Conservation (phyloP, 2,329 filamentous ascomycete species). For the Talaromyces albobiverticillius region DNA sequence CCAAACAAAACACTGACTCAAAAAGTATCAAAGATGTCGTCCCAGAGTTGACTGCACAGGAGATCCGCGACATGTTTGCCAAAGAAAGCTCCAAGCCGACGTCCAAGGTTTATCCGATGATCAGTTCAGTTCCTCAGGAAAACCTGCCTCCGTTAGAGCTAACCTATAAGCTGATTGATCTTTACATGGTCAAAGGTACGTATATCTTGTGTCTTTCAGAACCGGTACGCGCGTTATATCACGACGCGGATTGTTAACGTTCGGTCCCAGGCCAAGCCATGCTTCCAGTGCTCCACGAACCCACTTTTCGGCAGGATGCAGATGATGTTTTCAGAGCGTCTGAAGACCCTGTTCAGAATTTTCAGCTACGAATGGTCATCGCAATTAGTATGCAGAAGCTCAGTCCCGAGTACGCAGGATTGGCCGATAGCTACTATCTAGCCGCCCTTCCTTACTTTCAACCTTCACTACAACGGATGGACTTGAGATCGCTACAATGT, state of each 20-base stretch:
- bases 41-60: slow-evolving; percentile 66
- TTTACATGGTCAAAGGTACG: slow-evolving; percentile 81
- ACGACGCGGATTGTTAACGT: not conserved
- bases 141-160: slow-evolving; percentile 70
- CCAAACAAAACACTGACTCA: slow-evolving; percentile 87
- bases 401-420: slow-evolving; percentile 81
- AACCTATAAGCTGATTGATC: slow-evolving; percentile 74
- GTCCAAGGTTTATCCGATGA: slow-evolving; percentile 83
- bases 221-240: not conserved
- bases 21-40: slow-evolving; percentile 91
- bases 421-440: slow-evolving; percentile 93
- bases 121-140: slow-evolving; percentile 77
- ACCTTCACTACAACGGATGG: slow-evolving; percentile 79
- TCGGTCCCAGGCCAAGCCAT: slow-evolving; percentile 72
- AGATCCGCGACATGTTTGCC: slow-evolving; percentile 66
- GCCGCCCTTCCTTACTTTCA: slow-evolving; percentile 84
- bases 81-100: slow-evolving; percentile 65
- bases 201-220: slow-evolving; percentile 2
- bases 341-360: slow-evolving; percentile 78
- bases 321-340: slow-evolving; percentile 77
- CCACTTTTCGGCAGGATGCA: slow-evolving; percentile 70
- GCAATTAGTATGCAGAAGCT: slow-evolving; percentile 94
- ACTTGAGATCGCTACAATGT: slow-evolving; percentile 86
- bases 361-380: slow-evolving; percentile 84
- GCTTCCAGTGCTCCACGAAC: slow-evolving; percentile 83